These are phyloP conservation scores for Paramecium tetraurelia DNA, from an alignment of 73 alveolate species.

Conservation along the genomic window DNA sequence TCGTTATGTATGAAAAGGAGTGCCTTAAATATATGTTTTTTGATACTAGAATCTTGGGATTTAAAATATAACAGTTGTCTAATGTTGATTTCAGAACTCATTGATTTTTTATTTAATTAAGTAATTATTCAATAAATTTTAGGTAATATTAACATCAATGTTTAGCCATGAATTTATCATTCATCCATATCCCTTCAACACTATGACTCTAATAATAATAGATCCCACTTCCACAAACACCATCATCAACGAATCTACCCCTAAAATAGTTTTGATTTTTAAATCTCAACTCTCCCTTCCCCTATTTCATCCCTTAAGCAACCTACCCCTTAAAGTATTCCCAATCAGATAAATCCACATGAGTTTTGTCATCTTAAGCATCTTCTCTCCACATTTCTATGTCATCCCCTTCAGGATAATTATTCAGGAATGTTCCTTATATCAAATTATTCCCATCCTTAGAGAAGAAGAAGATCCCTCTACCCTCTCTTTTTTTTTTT, in stretches of 20 bases:
- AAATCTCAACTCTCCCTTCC: neutral
- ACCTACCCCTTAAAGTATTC: neutral
- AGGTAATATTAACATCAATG: neutral
- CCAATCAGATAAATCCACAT: neutral
- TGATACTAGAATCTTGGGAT: neutral
- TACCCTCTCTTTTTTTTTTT: constrained; percentile 13
- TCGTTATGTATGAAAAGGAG: neutral
- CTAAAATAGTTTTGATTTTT: neutral
- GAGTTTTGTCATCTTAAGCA: constrained; percentile 16
- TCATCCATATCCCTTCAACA: constrained; percentile 36
- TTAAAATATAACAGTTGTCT: neutral
- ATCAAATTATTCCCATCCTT: neutral
- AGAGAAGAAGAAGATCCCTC: constrained; percentile 10
- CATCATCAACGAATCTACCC: constrained; percentile 14
- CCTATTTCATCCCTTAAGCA: neutral
- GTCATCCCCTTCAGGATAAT: constrained; percentile 41
- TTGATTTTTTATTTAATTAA: neutral
- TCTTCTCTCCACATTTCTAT: constrained; percentile 20
- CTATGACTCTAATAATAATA: neutral
- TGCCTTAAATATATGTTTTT: neutral
- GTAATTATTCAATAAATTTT: neutral
- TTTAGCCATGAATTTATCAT: constrained; percentile 17
- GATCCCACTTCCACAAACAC: neutral
- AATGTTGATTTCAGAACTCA: neutral
- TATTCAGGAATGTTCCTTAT: constrained; percentile 30